phyloP scores from a whole-genome alignment of 75 land plant genomes.

The Cunninghamia lanceolata region DNA sequence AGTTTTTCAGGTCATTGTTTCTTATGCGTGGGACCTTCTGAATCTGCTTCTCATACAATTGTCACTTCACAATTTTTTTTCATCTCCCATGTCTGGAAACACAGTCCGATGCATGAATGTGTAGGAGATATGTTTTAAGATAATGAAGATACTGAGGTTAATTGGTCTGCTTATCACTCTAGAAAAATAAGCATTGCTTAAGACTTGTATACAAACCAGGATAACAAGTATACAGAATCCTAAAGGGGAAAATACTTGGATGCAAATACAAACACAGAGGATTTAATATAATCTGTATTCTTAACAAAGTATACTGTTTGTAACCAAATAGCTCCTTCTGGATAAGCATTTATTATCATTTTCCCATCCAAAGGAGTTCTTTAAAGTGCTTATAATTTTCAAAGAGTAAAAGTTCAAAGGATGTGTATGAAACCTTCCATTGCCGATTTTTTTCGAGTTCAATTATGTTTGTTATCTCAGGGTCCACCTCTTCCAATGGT shows the following conservation, averaged over 20 bases:
- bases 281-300: neutral
- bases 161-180: neutral
- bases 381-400: neutral
- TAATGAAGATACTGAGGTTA: neutral
- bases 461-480: constrained; percentile 87
- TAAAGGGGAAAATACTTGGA: neutral
- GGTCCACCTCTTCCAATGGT: constrained; percentile 71
- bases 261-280: neutral
- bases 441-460: constrained; percentile 93
- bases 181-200: neutral
- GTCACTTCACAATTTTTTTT: neutral
- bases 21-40: neutral
- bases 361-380: neutral
- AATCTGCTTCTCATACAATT: neutral
- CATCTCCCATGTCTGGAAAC: neutral
- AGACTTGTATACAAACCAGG: neutral
- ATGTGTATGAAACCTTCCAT: constrained; percentile 72
- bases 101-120: neutral
- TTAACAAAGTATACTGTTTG: neutral
- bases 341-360: neutral
- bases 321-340: neutral
- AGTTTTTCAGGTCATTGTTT: neutral
- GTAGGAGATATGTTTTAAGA: neutral
- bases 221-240: neutral
- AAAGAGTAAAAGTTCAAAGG: neutral